Percentiles rank a stretch among this genome's conserved stretches.
These are phyloP conservation scores for Lentinula detonsa DNA, from an alignment of 768 basidiomycete species.

Conservation along the genomic window DNA sequence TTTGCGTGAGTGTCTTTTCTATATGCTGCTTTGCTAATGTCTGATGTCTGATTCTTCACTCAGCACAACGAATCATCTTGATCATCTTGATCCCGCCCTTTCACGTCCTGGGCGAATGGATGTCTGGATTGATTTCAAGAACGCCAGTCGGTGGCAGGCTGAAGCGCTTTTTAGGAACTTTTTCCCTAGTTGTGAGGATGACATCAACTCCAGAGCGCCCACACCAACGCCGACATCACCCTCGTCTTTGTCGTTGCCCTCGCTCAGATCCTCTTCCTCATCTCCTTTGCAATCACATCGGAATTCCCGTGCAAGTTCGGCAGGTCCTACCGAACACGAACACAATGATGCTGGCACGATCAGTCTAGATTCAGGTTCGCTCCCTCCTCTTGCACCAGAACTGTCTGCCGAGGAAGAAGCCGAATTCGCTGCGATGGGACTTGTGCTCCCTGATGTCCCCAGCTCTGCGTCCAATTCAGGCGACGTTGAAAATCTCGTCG, in stretches of 20 bases:
- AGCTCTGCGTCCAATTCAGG: not conserved
- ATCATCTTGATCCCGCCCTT: constrained; percentile 83
- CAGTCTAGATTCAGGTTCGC: not conserved
- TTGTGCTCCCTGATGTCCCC: constrained; percentile 14
- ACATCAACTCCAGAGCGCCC: not conserved
- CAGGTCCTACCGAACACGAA: not conserved
- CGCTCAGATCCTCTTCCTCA: not conserved
- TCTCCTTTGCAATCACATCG: not conserved
- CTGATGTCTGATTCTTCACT: not conserved
- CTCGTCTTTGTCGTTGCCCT: not conserved
- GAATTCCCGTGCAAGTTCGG: constrained; percentile 1
- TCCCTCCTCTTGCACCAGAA: not conserved
- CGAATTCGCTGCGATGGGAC: constrained; percentile 41
- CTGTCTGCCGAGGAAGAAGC: constrained; percentile 19
- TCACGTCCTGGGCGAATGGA: constrained; percentile 93
- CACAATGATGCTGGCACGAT: not conserved
- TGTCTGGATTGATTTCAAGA: constrained; percentile 88
- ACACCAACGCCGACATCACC: not conserved
- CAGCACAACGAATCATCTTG: constrained; percentile 20
- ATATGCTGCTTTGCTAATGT: not conserved
- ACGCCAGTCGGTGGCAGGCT: constrained; percentile 80
- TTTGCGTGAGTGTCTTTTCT: constrained; percentile 66
- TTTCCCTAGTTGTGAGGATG: constrained; percentile 69
- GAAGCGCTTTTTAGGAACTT: constrained; percentile 86
- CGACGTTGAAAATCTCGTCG: not conserved